Base-by-base conservation (phyloP, 2,329 filamentous ascomycete species). In the Alternaria arborescens region DNA sequence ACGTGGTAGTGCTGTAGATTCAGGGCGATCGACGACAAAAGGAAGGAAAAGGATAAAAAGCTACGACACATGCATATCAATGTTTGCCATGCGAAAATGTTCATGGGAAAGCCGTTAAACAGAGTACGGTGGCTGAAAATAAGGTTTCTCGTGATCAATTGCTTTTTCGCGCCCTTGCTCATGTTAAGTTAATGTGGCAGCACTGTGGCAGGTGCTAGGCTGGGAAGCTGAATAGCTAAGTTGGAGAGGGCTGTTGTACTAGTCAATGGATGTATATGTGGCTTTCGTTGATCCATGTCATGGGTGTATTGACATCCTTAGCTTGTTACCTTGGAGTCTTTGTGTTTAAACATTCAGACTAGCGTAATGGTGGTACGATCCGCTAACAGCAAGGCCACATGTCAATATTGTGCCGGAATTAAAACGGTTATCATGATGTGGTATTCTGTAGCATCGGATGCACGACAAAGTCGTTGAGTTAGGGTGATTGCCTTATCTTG, bases 401-500 rank as follows among this genome's bases (percentile, higher is more conserved):
- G 22, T 5, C 46, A 32, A 50, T 38, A 16, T 20, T 8, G 22
- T 52, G 50, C 36, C 20, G 26, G n/a, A 34, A 26, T n/a, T 24
- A 8, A 38, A 36, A 50, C 20, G 20, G 46, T 50, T 38, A 36
- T 22, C 46, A 26, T 38, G 46, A 8, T 14, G 46, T 38, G 32
- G 22, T 38, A 18, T 50, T 18, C 32, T 50, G 30, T 8, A 50
- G 38, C 10, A 32, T 18, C 22, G 4, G 46, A 20, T 38, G 46
- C 46, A 50, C 46, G 30, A 50, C 32, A 36, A 52, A 52, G 36
- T 32, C 50, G 50, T 52, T 52, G 18, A 22, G 50, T 34, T 26
- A 52, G 36, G 36, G 24, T 22, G 34, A 22, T 52, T 12, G 50
- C 50, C 18, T 52, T 52, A 30, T 52, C 50, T 36, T 52, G 22